A percentile compares a stretch with the other conserved stretches of the same genome.
Evolutionary conservation across 2,329 filamentous ascomycete species (phyloP).

Genomic region (Ophiosphaerella narmari): DNA sequence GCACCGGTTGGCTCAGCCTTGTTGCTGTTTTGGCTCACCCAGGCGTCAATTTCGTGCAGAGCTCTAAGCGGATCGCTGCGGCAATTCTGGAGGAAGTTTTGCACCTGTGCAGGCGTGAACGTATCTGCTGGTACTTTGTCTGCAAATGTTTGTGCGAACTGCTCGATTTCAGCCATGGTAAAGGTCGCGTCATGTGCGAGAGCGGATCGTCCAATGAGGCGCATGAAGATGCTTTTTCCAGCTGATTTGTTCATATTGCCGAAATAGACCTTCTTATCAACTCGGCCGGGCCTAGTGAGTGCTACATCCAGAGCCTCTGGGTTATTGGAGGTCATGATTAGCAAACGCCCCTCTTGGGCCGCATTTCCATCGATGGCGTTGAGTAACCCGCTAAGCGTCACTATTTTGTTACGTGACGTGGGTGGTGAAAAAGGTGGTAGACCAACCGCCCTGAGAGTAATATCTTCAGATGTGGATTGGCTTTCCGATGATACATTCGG

Average conservation of each 20-base stretch:
- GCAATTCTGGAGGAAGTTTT: constrained; percentile 35
- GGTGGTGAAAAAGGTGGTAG: neutral
- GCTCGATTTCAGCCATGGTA: constrained; percentile 25
- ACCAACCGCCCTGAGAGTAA: neutral
- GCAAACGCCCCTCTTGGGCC: constrained; percentile 75
- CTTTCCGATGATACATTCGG: neutral
- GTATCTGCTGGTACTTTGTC: constrained; percentile 30
- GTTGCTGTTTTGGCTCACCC: constrained; percentile 19
- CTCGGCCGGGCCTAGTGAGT: constrained; percentile 72
- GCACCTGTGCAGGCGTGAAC: constrained; percentile 40
- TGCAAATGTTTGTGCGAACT: constrained; percentile 30
- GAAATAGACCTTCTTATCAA: constrained; percentile 81
- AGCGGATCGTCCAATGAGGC: constrained; percentile 33
- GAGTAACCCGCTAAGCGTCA: constrained; percentile 70
- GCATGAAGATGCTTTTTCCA: constrained; percentile 34
- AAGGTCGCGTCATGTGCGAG: constrained; percentile 21
- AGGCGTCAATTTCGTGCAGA: constrained; percentile 21
- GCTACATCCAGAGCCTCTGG: constrained; percentile 74
- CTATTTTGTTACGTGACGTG: constrained; percentile 13
- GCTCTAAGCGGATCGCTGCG: constrained; percentile 31
- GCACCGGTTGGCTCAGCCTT: neutral
- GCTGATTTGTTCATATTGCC: constrained; percentile 28
- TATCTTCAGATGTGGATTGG: neutral
- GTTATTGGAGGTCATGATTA: constrained; percentile 83
- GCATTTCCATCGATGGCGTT: constrained; percentile 84